Base-by-base conservation (phyloP, 164 flowering plant genomes). In the Vitis riparia region DNA sequence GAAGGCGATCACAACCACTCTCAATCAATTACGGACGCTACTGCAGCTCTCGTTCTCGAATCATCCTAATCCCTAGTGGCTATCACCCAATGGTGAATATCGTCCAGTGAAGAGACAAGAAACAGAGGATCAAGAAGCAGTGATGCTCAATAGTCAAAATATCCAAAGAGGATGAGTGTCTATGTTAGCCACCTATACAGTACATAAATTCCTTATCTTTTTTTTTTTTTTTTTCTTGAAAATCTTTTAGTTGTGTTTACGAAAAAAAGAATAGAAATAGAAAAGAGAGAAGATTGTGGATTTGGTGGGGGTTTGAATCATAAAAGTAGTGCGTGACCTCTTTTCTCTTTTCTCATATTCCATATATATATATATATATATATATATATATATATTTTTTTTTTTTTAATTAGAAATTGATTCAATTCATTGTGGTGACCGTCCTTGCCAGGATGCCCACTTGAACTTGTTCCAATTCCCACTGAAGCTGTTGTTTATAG, bases 1-100 rank as follows among this genome's bases (percentile, higher is more conserved):
- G 93, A 89, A 63, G 86, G 84, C 10, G 91, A 85, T 48, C 93
- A 89, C 78, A 86, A 73, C 64, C 93, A 89, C 67, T 9, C 85
- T 9, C 78, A 55, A 27, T 61, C 82, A 11, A 44, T 69, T 51
- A 50, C 68, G 1, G 86, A 82, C 5, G 52, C 73, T 1, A 71
- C 84, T 1, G 78, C 78, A 0, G 49, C 80, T 8, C 67, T 75
- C 10, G 82, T 81, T 50, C 83, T 88, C 11, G 91, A 88, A 67
- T 84, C 91, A 2, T 83, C 87, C n/a, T 87, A 78, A 53, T 50
- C 57, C 65, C 73, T 10, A 48, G 75, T 3, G 7, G 27, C 27
- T 23, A 23, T 23, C 30, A 71, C 62, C 82, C 67, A 65, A 62
- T 62, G 68, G 78, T 6, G 4, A 66, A 13, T 29, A 9, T 55